Conservation (phyloP, 352 stramenopile species). For the Globisporangium lucens region DNA sequence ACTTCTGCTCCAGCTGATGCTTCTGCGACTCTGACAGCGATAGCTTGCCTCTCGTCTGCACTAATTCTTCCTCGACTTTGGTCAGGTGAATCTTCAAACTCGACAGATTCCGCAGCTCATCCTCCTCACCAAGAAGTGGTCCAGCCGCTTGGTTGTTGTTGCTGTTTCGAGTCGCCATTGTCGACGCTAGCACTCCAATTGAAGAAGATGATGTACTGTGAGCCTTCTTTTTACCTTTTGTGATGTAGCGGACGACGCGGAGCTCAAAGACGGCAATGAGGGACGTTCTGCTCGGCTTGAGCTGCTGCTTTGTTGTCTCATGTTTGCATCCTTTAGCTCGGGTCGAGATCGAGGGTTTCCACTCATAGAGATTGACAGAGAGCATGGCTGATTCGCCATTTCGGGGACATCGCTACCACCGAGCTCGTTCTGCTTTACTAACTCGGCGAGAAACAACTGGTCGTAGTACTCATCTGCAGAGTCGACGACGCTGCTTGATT, state of each 20-base stretch:
- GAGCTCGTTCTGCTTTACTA: constrained; percentile 40
- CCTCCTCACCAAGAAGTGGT: neutral
- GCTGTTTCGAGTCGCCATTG: neutral
- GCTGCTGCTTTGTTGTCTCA: constrained; percentile 1
- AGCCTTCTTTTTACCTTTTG: constrained; percentile 14
- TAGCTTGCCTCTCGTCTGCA: constrained; percentile 25
- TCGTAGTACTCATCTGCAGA: constrained; percentile 32
- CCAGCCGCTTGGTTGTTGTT: constrained; percentile 14
- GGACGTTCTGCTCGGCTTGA: constrained; percentile 5
- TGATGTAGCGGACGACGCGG: neutral
- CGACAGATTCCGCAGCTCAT: constrained; percentile 3
- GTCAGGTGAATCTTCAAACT: neutral
- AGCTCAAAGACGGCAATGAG: constrained; percentile 11
- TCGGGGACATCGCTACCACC: neutral
- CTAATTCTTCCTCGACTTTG: constrained; percentile 29
- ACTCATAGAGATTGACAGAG: too few relatives aligned
- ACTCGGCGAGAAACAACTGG: constrained; percentile 61
- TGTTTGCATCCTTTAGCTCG: constrained; percentile 9
- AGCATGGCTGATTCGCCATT: neutral
- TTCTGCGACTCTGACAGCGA: constrained; percentile 24
- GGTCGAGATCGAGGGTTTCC: constrained; percentile 2
- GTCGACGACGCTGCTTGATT: neutral
- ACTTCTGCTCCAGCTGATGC: constrained; percentile 44
- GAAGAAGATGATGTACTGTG: neutral
- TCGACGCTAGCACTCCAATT: neutral